A percentile compares a stretch with the other conserved stretches of the same genome.
These are phyloP conservation scores for Cyclanthera cordifolia DNA, from an alignment of 306 rosid species.

Conservation along the genomic window DNA sequence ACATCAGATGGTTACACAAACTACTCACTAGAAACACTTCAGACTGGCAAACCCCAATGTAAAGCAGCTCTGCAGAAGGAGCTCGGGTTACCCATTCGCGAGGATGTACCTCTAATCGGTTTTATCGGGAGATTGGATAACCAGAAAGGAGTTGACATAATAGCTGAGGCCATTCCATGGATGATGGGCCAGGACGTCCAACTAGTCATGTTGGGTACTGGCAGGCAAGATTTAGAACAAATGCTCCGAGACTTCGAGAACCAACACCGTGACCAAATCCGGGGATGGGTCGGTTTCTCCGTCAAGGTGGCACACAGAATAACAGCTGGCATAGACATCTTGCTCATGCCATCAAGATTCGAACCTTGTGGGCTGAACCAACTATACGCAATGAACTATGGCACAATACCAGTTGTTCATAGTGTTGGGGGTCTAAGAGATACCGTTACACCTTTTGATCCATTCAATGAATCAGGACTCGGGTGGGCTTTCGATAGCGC, in stretches of 20 bases:
- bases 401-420: conserved; percentile 91
- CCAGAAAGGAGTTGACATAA: conserved; percentile 87
- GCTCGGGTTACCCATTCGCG: conserved; percentile 69
- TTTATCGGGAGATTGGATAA: conserved; percentile 85
- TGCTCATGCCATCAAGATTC: conserved; percentile 94
- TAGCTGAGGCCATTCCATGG: conserved; percentile 87
- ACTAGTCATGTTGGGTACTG: conserved; percentile 78
- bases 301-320: conserved; percentile 78
- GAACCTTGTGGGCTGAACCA: conserved; percentile 97
- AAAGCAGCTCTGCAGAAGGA: conserved; percentile 86
- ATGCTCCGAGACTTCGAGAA: conserved; percentile 48
- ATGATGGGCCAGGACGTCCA: conserved; percentile 77
- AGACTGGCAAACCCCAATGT: conserved; percentile 64
- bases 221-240: conserved; percentile 69
- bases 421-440: conserved; percentile 88
- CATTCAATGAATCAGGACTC: conserved; percentile 54
- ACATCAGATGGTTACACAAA: conserved; percentile 75
- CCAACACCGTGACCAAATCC: conserved; percentile 40
- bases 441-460: conserved; percentile 69
- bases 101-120: conserved; percentile 54
- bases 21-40: conserved; percentile 60
- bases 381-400: conserved; percentile 85
- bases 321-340: conserved; percentile 77
- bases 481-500: conserved; percentile 93
- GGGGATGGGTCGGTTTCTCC: conserved; percentile 94